Percentiles rank a stretch among this genome's conserved stretches.
Conservation (phyloP, 345 rosid genomes). For the Linum tenue region DNA sequence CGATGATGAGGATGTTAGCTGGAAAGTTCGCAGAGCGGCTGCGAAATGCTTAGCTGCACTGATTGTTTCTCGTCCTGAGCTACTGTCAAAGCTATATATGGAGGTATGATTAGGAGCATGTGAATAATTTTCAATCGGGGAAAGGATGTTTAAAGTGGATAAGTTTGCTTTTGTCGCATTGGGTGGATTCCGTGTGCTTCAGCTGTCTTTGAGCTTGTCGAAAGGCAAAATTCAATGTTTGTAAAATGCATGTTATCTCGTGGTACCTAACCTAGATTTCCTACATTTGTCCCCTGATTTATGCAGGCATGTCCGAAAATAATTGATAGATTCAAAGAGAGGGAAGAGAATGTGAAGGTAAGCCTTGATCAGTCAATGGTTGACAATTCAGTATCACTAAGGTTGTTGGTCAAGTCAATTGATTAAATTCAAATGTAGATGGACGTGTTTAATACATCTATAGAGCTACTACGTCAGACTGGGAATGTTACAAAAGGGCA, state of each 20-base stretch:
- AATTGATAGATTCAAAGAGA: slow-evolving; percentile 95
- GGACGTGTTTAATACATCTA: slow-evolving; percentile 94
- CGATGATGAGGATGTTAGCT: slow-evolving; percentile 98
- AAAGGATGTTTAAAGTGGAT: too few species aligned
- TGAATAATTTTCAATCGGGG: neutral
- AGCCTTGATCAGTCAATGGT: slow-evolving; percentile 13
- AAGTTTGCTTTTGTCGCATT: too few species aligned
- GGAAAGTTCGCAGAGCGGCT: slow-evolving; percentile 99
- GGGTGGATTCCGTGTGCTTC: too few species aligned
- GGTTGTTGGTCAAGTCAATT: slow-evolving; percentile 17
- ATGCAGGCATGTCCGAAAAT: slow-evolving; percentile 90
- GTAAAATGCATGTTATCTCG: too few species aligned
- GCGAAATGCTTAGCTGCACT: slow-evolving; percentile 94
- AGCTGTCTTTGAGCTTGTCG: too few species aligned
- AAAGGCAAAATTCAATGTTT: too few species aligned
- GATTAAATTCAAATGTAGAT: slow-evolving; percentile 43
- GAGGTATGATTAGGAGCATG: slow-evolving; percentile 44
- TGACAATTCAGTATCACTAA: neutral
- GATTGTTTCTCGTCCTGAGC: slow-evolving; percentile 93
- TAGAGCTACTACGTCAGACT: slow-evolving; percentile 93
- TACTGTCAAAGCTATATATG: slow-evolving; percentile 67
- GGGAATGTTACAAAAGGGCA: slow-evolving; percentile 91
- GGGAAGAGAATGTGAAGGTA: slow-evolving; percentile 99
- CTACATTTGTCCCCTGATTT: slow-evolving; percentile 13
- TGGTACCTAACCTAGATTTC: too few species aligned